Conservation (phyloP, 768 basidiomycete genomes). For the Rubroboletus satanas region DNA sequence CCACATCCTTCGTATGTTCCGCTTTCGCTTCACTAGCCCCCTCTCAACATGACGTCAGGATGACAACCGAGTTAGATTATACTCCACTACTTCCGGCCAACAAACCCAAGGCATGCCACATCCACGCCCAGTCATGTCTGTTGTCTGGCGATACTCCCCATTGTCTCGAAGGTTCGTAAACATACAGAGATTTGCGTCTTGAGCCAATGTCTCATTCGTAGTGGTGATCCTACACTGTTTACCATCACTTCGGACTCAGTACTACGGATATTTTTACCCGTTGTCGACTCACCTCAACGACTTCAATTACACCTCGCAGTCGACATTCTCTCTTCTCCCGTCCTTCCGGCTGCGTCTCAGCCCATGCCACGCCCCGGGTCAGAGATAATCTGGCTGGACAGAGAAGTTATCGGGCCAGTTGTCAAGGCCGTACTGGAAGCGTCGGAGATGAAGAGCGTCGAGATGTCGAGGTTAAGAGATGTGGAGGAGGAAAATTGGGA, state of each 20-base stretch:
- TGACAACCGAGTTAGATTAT: conserved; percentile 57
- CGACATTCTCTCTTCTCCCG: conserved; percentile 62
- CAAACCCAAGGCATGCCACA: conserved; percentile 67
- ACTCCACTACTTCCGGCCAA: conserved; percentile 68
- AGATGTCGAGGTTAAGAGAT: conserved; percentile 49
- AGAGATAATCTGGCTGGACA: conserved; percentile 66
- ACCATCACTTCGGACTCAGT: conserved; percentile 82
- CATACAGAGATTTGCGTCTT: background rate
- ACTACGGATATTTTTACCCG: conserved; percentile 81
- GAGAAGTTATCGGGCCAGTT: conserved; percentile 50
- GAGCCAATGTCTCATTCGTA: conserved; percentile 26
- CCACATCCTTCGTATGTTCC: conserved; percentile 51
- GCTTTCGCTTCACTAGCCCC: background rate
- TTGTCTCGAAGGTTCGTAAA: conserved; percentile 57
- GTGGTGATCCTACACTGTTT: conserved; percentile 76
- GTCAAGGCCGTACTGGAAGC: conserved; percentile 44
- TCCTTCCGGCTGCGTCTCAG: conserved; percentile 36
- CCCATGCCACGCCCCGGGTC: conserved; percentile 35
- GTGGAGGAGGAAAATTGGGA: conserved; percentile 75
- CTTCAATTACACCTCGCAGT: conserved; percentile 82
- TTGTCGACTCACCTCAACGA: conserved; percentile 79
- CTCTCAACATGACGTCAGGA: conserved; percentile 37
- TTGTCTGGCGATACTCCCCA: conserved; percentile 72
- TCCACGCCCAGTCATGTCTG: conserved; percentile 64
- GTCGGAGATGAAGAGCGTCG: background rate